phyloP scores from a whole-genome alignment of 306 rosid genomes.

The Vachellia collinsii region DNA sequence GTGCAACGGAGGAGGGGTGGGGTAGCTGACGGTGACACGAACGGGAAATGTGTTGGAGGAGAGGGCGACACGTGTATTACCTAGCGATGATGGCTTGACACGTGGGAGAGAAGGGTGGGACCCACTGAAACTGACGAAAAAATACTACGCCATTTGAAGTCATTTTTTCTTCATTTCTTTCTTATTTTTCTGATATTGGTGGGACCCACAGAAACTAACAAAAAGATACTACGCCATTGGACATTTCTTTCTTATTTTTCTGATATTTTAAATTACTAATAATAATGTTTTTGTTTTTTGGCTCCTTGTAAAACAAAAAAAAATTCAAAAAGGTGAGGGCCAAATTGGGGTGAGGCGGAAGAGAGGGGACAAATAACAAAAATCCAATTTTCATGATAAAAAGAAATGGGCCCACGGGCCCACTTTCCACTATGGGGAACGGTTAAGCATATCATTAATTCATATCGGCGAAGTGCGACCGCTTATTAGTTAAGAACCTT shows the following conservation, averaged over 20 bases:
- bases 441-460: background rate
- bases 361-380: slow-evolving; percentile 17
- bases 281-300: background rate
- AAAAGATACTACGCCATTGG: background rate
- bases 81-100: slow-evolving; percentile 19
- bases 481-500: background rate
- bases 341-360: slow-evolving; percentile 5
- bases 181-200: no score
- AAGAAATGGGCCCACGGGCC: background rate
- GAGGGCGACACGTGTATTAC: slow-evolving; percentile 28
- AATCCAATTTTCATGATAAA: slow-evolving; percentile 1
- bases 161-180: background rate
- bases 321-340: background rate
- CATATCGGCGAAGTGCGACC: background rate
- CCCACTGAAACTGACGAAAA: slow-evolving; percentile 1
- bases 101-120: slow-evolving; percentile 27
- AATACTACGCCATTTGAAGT: background rate
- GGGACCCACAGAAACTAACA: background rate
- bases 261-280: background rate
- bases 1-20: slow-evolving; percentile 38
- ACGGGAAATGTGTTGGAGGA: slow-evolving; percentile 39
- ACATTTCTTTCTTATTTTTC: background rate
- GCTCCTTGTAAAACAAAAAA: background rate
- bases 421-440: slow-evolving; percentile 8
- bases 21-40: slow-evolving; percentile 44